Base-by-base conservation (phyloP, 2,329 filamentous ascomycete species). In the Fusarium sororula region DNA sequence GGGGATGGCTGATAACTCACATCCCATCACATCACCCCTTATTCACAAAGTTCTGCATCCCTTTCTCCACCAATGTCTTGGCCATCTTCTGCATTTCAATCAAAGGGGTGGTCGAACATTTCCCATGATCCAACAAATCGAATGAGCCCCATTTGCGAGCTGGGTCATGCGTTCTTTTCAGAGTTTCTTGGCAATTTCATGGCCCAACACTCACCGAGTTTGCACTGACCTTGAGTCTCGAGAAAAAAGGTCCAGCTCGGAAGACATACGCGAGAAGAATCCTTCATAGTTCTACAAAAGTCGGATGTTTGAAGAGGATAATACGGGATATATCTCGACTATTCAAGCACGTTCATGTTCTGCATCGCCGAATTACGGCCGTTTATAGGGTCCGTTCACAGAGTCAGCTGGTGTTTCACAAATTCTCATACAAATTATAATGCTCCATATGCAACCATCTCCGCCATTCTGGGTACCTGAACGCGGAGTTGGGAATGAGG, bases 281-380 rank as follows among this genome's bases (percentile, higher is more conserved):
- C 38, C 42, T 63, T 38, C 45, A 12, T 37, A 50, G 58, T 63
- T 50, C 20, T 68, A 42, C 56, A 58, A 63, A 62, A 35, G 32
- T 69, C 64, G 60, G 63, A 72, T 47, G 58, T 61, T 41, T 44
- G 44, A 69, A 69, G 71, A 68, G 41, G 63, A 62, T 64, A 74
- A 59, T 22, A 55, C 56, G 61, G 71, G 63, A 73, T 70, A 68
- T 48, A 24, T 59, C 35, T 60, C 48, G n/a, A 54, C 28, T 51
- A 51, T 44, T 42, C 56, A 61, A 47, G 70, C 50, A 57, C 26
- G 53, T 32, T 41, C 56, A 54, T n/a, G 32, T 64, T 63, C 50
- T 54, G 56, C 64, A 68, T 47, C 72, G 61, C 72, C 72, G 72
- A 74, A 45, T 74, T 74, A 72, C 56, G 47, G 67, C 71, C 72